Conservation (phyloP, 306 rosid genomes). For the Cicer chorassanicum region DNA sequence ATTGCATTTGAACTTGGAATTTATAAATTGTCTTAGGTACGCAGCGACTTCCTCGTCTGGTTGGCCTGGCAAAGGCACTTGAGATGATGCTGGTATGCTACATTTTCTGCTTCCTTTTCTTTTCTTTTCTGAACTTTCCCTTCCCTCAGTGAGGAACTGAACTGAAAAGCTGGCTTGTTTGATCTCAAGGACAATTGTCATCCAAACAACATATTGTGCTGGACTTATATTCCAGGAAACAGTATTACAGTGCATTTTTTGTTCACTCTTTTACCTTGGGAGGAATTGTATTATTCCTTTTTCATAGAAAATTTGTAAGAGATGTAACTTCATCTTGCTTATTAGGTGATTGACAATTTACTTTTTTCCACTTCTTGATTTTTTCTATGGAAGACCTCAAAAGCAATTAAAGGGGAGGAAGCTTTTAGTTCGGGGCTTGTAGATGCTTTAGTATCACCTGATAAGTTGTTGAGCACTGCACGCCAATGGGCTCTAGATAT, state of each 20-base stretch:
- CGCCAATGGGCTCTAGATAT: slow-evolving; percentile 89
- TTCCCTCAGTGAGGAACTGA: slow-evolving; percentile 28
- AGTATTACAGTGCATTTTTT: not conserved
- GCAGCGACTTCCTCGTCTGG: slow-evolving; percentile 98
- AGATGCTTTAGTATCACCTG: slow-evolving; percentile 74
- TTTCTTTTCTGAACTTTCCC: slow-evolving; percentile 16
- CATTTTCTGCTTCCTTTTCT: slow-evolving; percentile 18
- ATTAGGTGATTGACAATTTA: slow-evolving; percentile 32
- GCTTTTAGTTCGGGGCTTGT: slow-evolving; percentile 85
- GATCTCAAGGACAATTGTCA: slow-evolving; percentile 25
- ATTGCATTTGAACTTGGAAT: slow-evolving; percentile 41
- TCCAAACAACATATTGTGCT: slow-evolving; percentile 20
- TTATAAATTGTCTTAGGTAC: slow-evolving; percentile 71
- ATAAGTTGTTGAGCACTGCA: slow-evolving; percentile 75
- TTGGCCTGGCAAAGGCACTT: slow-evolving; percentile 89
- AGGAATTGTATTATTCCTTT: slow-evolving; percentile 15
- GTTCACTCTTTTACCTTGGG: slow-evolving; percentile 34
- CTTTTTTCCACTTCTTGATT: slow-evolving; percentile 11
- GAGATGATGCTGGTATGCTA: slow-evolving; percentile 91
- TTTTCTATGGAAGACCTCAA: slow-evolving; percentile 65
- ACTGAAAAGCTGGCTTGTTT: slow-evolving; percentile 25
- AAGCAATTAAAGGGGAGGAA: slow-evolving; percentile 81
- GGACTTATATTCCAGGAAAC: slow-evolving; percentile 14
- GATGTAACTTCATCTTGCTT: slow-evolving; percentile 33
- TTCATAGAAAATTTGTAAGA: slow-evolving; percentile 4